phyloP scores from a whole-genome alignment of 345 rosid genomes.

The Brassica incana region DNA sequence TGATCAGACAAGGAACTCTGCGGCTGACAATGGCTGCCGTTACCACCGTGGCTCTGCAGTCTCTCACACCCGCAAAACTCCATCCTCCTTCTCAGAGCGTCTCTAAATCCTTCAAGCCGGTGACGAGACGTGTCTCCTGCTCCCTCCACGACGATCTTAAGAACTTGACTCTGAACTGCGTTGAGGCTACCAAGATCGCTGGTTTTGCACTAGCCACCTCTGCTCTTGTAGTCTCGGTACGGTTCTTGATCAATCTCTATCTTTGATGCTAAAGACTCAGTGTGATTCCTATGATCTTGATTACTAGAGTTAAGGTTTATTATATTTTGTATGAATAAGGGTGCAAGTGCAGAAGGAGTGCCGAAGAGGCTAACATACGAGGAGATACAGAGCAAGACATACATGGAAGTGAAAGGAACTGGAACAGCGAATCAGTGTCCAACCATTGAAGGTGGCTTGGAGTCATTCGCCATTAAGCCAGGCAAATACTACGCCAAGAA shows the following conservation, averaged over 20 bases:
- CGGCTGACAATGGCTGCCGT: slow-evolving; percentile 63
- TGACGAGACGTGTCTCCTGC: slow-evolving; percentile 56
- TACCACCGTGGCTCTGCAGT: slow-evolving; percentile 44
- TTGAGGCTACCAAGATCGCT: slow-evolving; percentile 72
- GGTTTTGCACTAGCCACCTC: slow-evolving; percentile 92
- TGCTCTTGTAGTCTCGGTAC: slow-evolving; percentile 87
- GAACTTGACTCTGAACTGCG: slow-evolving; percentile 59
- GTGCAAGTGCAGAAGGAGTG: slow-evolving; percentile 84
- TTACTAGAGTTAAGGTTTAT: not conserved
- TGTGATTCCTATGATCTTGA: slow-evolving; percentile 1
- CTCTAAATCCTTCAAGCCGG: slow-evolving; percentile 54
- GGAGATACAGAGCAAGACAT: slow-evolving; percentile 94
- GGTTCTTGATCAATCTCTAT: slow-evolving; percentile 17
- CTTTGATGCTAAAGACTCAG: not conserved
- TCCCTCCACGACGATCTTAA: slow-evolving; percentile 59
- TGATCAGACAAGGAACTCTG: slow-evolving; percentile 8
- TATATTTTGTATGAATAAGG: slow-evolving; percentile 42
- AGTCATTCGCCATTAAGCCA: slow-evolving; percentile 68
- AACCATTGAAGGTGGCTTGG: slow-evolving; percentile 72
- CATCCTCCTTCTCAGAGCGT: slow-evolving; percentile 46
- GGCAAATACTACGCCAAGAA: slow-evolving; percentile 87
- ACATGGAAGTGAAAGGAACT: slow-evolving; percentile 94
- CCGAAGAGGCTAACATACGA: slow-evolving; percentile 88
- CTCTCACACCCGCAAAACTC: slow-evolving; percentile 43
- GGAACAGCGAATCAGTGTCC: slow-evolving; percentile 98